Percentiles rank a stretch among this genome's conserved stretches.
Evolutionary conservation across 345 rosid genomes (phyloP).

Genomic region (Arabis alpina): DNA sequence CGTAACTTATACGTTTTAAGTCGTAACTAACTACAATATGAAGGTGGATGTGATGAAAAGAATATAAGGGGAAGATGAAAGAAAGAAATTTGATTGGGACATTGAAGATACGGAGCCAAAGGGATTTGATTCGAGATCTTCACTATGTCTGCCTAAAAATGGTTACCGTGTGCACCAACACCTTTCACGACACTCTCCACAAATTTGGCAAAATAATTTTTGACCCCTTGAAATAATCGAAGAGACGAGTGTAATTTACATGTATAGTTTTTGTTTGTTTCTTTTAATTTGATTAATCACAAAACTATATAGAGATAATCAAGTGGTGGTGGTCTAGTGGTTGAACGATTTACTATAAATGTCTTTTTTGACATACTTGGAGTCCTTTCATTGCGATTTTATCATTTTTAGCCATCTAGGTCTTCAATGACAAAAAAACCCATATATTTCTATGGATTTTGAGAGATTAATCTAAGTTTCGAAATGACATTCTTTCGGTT

Average conservation of each 20-base stretch:
- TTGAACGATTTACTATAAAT: too few species aligned
- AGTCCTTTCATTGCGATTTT: too few species aligned
- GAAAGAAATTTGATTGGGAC: conserved; percentile 35
- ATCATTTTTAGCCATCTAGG: too few species aligned
- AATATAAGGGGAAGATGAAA: conserved; percentile 5
- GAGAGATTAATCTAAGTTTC: too few species aligned
- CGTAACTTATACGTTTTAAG: conserved; percentile 29
- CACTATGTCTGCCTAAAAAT: conserved; percentile 39
- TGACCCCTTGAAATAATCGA: conserved; percentile 28
- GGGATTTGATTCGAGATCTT: conserved; percentile 41
- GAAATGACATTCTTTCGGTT: too few species aligned
- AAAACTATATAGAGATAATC: neutral
- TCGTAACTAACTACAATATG: conserved; percentile 1
- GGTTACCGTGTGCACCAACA: conserved; percentile 31
- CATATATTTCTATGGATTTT: too few species aligned
- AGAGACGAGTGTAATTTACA: conserved; percentile 21
- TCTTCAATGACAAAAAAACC: too few species aligned
- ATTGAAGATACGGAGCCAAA: conserved; percentile 40
- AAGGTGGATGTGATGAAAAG: conserved; percentile 23
- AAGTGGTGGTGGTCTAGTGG: too few species aligned
- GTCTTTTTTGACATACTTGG: too few species aligned
- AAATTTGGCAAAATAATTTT: conserved; percentile 26
- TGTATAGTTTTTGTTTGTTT: neutral
- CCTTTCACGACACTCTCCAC: conserved; percentile 22
- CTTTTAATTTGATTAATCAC: neutral